A percentile compares a stretch with the other conserved stretches of the same genome.
phyloP scores from a whole-genome alignment of 768 basidiomycete species.

The Tulasnella sp. region DNA sequence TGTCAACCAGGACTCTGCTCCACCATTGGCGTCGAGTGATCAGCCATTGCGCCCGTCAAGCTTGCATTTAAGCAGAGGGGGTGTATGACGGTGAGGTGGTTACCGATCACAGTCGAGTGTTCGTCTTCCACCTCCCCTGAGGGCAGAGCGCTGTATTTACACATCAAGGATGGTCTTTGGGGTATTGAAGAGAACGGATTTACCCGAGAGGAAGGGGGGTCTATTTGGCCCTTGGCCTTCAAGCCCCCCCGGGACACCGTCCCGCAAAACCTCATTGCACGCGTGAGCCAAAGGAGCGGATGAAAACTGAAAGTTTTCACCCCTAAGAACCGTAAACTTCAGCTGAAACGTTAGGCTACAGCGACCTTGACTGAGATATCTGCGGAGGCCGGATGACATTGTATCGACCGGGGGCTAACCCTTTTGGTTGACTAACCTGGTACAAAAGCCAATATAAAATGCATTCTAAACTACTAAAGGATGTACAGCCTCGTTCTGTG shows the following conservation, averaged over 20 bases:
- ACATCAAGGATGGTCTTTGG: background rate
- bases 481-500: background rate
- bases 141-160: background rate
- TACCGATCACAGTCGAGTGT: background rate
- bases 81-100: background rate
- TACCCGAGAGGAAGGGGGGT: background rate
- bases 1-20: background rate
- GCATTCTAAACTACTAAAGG: too few relatives aligned
- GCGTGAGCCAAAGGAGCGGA: too few relatives aligned
- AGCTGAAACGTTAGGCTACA: too few relatives aligned
- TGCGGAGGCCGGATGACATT: too few relatives aligned
- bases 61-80: background rate
- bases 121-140: background rate
- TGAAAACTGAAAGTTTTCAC: too few relatives aligned
- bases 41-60: background rate
- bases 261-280: too few relatives aligned
- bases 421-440: too few relatives aligned
- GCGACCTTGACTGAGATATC: too few relatives aligned
- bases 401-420: too few relatives aligned
- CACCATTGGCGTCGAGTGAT: background rate
- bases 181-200: background rate
- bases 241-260: background rate
- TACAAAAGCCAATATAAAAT: too few relatives aligned
- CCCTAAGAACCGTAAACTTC: too few relatives aligned
- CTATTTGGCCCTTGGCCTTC: background rate